phyloP scores from a whole-genome alignment of 257 asterid species.

The Jacaranda copaia region DNA sequence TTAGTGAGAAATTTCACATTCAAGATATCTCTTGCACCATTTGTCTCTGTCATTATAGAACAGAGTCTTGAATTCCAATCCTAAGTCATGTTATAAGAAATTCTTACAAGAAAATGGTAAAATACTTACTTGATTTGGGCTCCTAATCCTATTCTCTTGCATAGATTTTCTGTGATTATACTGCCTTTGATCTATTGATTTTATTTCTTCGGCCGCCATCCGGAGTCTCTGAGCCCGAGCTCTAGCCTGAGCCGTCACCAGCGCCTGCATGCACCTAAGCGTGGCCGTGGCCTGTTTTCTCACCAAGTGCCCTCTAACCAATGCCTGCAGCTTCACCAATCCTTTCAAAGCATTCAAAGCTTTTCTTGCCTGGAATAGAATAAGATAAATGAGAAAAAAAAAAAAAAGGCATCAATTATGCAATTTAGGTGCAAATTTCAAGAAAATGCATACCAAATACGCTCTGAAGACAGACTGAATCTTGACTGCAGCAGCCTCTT shows the following conservation, averaged over 20 bases:
- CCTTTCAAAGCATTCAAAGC: conserved; percentile 97
- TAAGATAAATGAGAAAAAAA: neutral
- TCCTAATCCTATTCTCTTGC: conserved; percentile 54
- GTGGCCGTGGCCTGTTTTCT: conserved; percentile 90
- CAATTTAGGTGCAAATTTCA: neutral
- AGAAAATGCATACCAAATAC: conserved; percentile 62
- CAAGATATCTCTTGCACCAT: neutral
- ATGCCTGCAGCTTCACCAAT: conserved; percentile 88
- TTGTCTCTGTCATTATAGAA: neutral
- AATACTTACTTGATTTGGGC: conserved; percentile 59
- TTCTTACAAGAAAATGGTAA: neutral
- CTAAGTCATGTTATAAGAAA: too few species aligned
- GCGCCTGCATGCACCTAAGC: conserved; percentile 90
- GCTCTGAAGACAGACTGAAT: conserved; percentile 83
- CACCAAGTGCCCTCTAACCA: conserved; percentile 93
- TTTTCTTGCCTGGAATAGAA: conserved; percentile 68
- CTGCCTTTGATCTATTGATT: conserved; percentile 49
- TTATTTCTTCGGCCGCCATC: conserved; percentile 66
- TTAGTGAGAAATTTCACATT: neutral
- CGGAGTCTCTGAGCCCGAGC: conserved; percentile 79
- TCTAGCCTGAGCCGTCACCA: conserved; percentile 78
- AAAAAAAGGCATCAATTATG: too few species aligned
- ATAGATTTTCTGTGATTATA: conserved; percentile 71
- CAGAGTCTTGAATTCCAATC: neutral
- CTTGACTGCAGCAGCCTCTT: conserved; percentile 71